phyloP scores from a whole-genome alignment of 345 rosid species.

The Diplotaxis tenuifolia region DNA sequence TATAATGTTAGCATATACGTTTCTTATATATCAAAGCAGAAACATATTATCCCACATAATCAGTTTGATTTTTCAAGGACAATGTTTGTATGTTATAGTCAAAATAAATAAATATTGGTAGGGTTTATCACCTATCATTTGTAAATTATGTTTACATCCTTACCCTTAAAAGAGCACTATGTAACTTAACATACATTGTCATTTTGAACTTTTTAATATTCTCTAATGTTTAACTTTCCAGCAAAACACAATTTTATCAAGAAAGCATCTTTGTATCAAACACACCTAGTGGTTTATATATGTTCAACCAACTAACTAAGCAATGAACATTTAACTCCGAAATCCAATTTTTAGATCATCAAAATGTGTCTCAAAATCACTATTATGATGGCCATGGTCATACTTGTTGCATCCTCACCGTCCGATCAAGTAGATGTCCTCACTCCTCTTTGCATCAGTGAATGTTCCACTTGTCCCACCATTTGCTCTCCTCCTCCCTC shows the following conservation, averaged over 20 bases:
- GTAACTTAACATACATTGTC: constrained; percentile 1
- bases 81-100: neutral
- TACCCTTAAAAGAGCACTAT: neutral
- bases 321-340: constrained; percentile 14
- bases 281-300: constrained; percentile 13
- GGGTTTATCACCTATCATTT: neutral
- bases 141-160: constrained; percentile 6
- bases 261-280: constrained; percentile 32
- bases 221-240: constrained; percentile 18
- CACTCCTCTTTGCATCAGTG: constrained; percentile 39
- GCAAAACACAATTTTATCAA: constrained; percentile 24
- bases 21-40: neutral
- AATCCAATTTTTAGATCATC: neutral
- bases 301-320: neutral
- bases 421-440: constrained; percentile 26
- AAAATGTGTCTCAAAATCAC: constrained; percentile 11
- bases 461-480: constrained; percentile 38
- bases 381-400: constrained; percentile 13
- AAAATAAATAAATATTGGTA: neutral
- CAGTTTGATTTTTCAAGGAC: neutral
- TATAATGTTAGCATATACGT: neutral
- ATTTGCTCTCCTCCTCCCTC: constrained; percentile 39
- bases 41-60: neutral
- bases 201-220: constrained; percentile 16
- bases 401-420: constrained; percentile 26